These are phyloP conservation scores for Eutrema japonicum DNA, from an alignment of 345 rosid genomes.

Conservation along the genomic window DNA sequence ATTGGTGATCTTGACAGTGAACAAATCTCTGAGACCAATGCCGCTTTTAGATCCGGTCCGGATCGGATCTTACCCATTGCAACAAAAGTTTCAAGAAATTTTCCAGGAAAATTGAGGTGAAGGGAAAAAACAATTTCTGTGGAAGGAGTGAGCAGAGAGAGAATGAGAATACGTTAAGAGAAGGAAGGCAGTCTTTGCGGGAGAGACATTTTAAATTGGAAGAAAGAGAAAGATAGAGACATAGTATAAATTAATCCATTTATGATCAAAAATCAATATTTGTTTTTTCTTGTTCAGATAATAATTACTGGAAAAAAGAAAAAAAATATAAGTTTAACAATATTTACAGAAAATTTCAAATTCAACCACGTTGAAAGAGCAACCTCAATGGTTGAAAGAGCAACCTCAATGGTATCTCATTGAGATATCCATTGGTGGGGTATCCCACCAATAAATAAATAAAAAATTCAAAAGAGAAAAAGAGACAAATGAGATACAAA, in stretches of 20 bases:
- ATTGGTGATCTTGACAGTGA: conserved; percentile 53
- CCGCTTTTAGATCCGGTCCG: conserved; percentile 54
- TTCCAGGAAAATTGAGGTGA: conserved; percentile 15
- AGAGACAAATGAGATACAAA: too few relatives aligned
- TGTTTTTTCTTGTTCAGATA: background rate
- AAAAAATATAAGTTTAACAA: background rate
- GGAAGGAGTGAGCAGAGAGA: conserved; percentile 27
- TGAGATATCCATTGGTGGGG: too few relatives aligned
- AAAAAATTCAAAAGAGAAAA: too few relatives aligned
- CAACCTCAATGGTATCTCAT: too few relatives aligned
- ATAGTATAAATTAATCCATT: background rate
- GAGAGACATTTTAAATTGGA: conserved; percentile 67
- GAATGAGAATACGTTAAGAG: conserved; percentile 58
- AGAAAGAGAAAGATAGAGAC: background rate
- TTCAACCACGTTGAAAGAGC: conserved; percentile 6
- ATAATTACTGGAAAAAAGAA: background rate
- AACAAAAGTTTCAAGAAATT: conserved; percentile 6
- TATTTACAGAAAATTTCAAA: conserved; percentile 10
- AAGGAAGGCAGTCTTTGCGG: conserved; percentile 63
- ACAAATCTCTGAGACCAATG: conserved; percentile 66
- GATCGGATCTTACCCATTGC: conserved; percentile 56
- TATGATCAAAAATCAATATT: background rate
- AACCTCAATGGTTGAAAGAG: background rate
- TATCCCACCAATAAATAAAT: too few relatives aligned
- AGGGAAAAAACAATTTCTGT: background rate